These are phyloP conservation scores for Schizopora paradoxa DNA, from an alignment of 1,284 basidiomycete species.

Conservation along the genomic window DNA sequence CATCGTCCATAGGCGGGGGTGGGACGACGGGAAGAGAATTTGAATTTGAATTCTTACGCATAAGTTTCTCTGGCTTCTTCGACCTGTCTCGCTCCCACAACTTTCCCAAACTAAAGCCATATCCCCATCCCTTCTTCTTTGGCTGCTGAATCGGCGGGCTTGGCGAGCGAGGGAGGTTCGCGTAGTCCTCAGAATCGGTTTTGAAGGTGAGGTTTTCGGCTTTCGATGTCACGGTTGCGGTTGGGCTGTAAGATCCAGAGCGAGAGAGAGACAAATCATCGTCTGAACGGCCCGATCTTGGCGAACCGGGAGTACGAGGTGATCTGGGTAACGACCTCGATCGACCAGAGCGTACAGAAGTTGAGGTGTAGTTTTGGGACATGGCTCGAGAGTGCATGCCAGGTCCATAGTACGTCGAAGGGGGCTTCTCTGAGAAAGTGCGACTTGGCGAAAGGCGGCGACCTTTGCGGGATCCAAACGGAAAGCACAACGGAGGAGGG, in stretches of 20 bases:
- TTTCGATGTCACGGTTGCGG: slow-evolving; percentile 34
- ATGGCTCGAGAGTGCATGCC: neutral
- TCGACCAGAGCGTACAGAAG: slow-evolving; percentile 2
- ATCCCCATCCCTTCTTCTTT: slow-evolving; percentile 41
- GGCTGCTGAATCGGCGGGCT: slow-evolving; percentile 28
- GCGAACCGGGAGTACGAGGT: too few relatives aligned
- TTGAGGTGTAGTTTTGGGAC: neutral
- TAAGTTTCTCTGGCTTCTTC: slow-evolving; percentile 29
- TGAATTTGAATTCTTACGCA: neutral
- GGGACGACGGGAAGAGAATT: too few relatives aligned
- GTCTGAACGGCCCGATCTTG: slow-evolving; percentile 5
- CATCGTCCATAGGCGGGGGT: too few relatives aligned
- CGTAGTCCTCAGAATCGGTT: slow-evolving; percentile 32
- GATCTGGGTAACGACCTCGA: slow-evolving; percentile 6
- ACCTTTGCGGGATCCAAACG: slow-evolving; percentile 14
- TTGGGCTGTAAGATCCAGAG: slow-evolving; percentile 32
- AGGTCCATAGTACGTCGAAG: neutral
- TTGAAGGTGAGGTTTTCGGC: slow-evolving; percentile 35
- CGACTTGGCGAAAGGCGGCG: slow-evolving; percentile 6
- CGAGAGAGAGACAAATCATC: slow-evolving; percentile 26
- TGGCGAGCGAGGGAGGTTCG: slow-evolving; percentile 21
- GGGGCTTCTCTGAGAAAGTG: slow-evolving; percentile 15
- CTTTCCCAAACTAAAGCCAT: slow-evolving; percentile 65
- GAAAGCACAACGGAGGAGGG: slow-evolving; percentile 15
- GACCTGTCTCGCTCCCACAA: slow-evolving; percentile 37